A percentile compares a stretch with the other conserved stretches of the same genome.
These are phyloP conservation scores for Thalassiosira mediterranea DNA, from an alignment of 352 stramenopile genomes.

Conservation along the genomic window DNA sequence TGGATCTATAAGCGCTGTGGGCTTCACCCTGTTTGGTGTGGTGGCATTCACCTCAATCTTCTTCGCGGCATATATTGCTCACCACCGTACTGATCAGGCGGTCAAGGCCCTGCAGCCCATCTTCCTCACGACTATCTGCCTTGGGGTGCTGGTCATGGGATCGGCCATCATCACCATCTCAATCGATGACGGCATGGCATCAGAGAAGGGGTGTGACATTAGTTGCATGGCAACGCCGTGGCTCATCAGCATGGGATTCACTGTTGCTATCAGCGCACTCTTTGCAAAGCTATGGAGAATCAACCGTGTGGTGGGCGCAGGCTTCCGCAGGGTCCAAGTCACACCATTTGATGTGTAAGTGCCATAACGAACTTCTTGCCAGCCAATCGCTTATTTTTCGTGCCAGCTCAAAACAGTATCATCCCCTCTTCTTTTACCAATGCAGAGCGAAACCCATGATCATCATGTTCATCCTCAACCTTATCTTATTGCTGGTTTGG, in stretches of 20 bases:
- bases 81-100: constrained; percentile 26
- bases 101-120: constrained; percentile 47
- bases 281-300: constrained; percentile 51
- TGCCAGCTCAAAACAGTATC: not conserved
- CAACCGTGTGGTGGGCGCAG: constrained; percentile 27
- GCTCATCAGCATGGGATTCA: constrained; percentile 47
- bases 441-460: constrained; percentile 30
- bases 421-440: not conserved
- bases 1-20: constrained; percentile 40
- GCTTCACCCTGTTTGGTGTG: constrained; percentile 44
- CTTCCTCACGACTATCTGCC: constrained; percentile 54
- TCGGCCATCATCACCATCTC: constrained; percentile 48
- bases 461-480: constrained; percentile 41
- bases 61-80: constrained; percentile 22
- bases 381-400: not conserved
- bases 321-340: constrained; percentile 10
- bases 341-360: constrained; percentile 7
- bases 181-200: constrained; percentile 32
- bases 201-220: constrained; percentile 16
- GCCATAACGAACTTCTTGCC: not conserved
- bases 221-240: constrained; percentile 47
- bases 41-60: constrained; percentile 19
- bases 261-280: constrained; percentile 25
- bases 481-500: constrained; percentile 53
- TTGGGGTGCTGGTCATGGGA: constrained; percentile 42